Evolutionary conservation across 495 filamentous ascomycete species (phyloP).

Genomic region (Parathielavia appendiculata): DNA sequence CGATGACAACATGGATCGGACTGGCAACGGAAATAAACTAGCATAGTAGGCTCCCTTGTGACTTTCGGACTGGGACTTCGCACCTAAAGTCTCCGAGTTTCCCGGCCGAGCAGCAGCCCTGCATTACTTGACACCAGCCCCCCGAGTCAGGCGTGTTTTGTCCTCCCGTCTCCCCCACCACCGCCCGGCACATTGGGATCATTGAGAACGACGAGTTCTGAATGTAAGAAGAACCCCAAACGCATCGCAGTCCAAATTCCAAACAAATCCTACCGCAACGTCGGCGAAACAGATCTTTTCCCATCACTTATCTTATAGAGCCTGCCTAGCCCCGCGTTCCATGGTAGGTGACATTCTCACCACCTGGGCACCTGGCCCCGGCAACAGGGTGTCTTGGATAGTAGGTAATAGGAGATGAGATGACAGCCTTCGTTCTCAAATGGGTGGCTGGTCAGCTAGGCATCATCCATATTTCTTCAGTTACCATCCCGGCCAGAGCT

Average conservation of each 20-base stretch:
- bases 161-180: neutral
- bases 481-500: neutral
- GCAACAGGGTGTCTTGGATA: neutral
- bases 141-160: neutral
- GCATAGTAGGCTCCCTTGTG: neutral
- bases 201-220: neutral
- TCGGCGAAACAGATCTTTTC: constrained; percentile 12
- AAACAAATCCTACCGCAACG: constrained; percentile 14
- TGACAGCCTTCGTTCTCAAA: neutral
- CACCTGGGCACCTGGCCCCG: neutral
- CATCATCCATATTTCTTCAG: neutral
- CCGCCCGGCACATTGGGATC: neutral
- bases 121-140: constrained; percentile 2
- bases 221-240: neutral
- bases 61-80: neutral
- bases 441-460: neutral
- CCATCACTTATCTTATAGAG: neutral
- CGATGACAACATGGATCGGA: no score
- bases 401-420: neutral
- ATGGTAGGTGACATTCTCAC: neutral
- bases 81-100: neutral
- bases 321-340: constrained; percentile 2
- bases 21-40: neutral
- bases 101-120: neutral
- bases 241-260: no score